Evolutionary conservation across 345 rosid species (phyloP).

Genomic region (Ceriops zippeliana): DNA sequence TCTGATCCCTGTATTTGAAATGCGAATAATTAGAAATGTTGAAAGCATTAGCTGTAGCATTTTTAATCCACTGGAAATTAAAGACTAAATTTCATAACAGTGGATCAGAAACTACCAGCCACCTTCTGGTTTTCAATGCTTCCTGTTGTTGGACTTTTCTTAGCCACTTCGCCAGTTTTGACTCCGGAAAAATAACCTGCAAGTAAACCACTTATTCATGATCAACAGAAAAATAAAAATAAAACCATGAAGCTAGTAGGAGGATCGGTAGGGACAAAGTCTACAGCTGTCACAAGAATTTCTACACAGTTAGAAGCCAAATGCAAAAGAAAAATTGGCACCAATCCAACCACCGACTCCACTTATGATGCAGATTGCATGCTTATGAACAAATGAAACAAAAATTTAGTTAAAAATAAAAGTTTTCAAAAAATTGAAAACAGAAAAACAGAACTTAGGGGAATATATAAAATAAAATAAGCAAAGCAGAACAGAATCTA

Average conservation of each 20-base stretch:
- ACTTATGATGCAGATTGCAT: no score
- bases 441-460: no score
- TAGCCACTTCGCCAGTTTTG: constrained; percentile 28
- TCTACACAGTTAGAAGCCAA: no score
- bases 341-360: no score
- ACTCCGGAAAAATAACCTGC: constrained; percentile 32
- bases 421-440: no score
- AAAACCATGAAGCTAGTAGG: neutral
- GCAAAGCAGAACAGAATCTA: neutral
- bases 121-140: constrained; percentile 61
- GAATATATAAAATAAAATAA: neutral
- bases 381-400: no score
- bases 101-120: constrained; percentile 66
- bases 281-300: no score
- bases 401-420: no score
- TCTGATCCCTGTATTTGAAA: constrained; percentile 40
- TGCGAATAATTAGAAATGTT: constrained; percentile 11
- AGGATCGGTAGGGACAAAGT: neutral
- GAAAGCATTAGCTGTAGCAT: constrained; percentile 7
- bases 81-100: constrained; percentile 25
- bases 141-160: constrained; percentile 24
- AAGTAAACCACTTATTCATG: neutral
- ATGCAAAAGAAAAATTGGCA: no score
- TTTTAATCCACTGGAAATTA: constrained; percentile 4
- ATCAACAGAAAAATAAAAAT: neutral